These are phyloP conservation scores for Phytopythium delawarense DNA, from an alignment of 352 stramenopile genomes.

Conservation along the genomic window DNA sequence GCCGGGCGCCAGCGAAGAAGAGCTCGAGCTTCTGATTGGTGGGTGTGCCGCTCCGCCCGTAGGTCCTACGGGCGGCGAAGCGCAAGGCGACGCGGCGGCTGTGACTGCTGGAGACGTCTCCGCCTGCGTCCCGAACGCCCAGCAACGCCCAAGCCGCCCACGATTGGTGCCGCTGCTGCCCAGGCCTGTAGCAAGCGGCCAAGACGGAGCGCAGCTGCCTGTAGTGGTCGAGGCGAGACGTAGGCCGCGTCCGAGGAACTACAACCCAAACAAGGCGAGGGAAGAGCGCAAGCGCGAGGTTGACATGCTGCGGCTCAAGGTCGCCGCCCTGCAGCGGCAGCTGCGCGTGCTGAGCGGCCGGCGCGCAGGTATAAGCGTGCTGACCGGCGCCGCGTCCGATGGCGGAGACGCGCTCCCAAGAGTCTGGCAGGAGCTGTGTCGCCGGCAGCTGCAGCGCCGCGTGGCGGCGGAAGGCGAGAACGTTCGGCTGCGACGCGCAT, in stretches of 20 bases:
- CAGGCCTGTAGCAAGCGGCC: not conserved
- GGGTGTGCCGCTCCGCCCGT: not conserved
- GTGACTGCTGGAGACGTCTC: no score
- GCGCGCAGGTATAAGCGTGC: not conserved
- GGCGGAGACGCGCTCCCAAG: no score
- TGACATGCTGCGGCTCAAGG: conserved; percentile 15
- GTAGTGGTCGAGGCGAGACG: not conserved
- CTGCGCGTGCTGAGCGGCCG: conserved; percentile 10
- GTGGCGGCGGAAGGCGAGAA: conserved; percentile 23
- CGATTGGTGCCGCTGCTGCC: not conserved
- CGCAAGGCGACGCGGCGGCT: not conserved
- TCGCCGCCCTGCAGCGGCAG: conserved; percentile 15
- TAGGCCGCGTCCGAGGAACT: conserved; percentile 13
- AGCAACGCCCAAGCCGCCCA: not conserved
- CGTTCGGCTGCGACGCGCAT: conserved; percentile 14
- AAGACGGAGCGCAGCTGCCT: not conserved
- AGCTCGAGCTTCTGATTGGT: not conserved
- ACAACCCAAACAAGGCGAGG: conserved; percentile 26
- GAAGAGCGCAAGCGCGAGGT: conserved; percentile 20
- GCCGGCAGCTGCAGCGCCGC: conserved; percentile 12
- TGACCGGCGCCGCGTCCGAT: no score
- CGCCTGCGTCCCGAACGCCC: not conserved
- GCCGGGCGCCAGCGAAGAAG: not conserved
- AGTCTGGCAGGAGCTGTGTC: conserved; percentile 21
- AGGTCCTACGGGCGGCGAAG: not conserved